Evolutionary conservation across 495 filamentous ascomycete genomes (phyloP).

Genomic region (Melanomma pulvis-pyrius): DNA sequence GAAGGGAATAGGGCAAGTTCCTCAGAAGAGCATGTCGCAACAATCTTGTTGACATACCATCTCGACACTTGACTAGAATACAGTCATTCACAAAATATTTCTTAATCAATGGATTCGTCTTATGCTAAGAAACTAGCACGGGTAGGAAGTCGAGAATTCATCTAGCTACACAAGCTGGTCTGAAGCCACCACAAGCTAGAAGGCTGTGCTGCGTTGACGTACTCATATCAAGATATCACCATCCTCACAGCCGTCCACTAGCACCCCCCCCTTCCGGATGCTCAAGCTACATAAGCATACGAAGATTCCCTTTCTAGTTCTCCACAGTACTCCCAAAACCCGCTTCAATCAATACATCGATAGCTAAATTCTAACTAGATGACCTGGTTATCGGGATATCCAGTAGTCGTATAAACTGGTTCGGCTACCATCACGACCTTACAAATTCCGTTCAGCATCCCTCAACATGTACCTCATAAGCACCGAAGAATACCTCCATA

Average conservation of each 20-base stretch:
- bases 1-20: constrained; percentile 25
- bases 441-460: too few relatives aligned
- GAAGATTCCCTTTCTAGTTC: constrained; percentile 56
- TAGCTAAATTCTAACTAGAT: not conserved
- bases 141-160: too few relatives aligned
- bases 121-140: not conserved
- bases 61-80: constrained; percentile 51
- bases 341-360: constrained; percentile 40
- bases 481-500: too few relatives aligned
- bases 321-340: constrained; percentile 56
- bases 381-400: too few relatives aligned
- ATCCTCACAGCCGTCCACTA: constrained; percentile 52
- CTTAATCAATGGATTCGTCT: constrained; percentile 50
- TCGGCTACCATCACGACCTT: too few relatives aligned
- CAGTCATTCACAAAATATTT: constrained; percentile 58
- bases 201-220: too few relatives aligned
- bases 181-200: too few relatives aligned
- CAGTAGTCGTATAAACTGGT: too few relatives aligned
- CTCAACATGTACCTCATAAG: too few relatives aligned
- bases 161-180: too few relatives aligned
- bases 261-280: constrained; percentile 47
- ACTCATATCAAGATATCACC: constrained; percentile 58
- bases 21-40: constrained; percentile 48
- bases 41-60: constrained; percentile 58
- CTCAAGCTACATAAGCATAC: constrained; percentile 58